Evolutionary conservation across 2,329 filamentous ascomycete species (phyloP).

Genomic region (Fusarium algeriense): DNA sequence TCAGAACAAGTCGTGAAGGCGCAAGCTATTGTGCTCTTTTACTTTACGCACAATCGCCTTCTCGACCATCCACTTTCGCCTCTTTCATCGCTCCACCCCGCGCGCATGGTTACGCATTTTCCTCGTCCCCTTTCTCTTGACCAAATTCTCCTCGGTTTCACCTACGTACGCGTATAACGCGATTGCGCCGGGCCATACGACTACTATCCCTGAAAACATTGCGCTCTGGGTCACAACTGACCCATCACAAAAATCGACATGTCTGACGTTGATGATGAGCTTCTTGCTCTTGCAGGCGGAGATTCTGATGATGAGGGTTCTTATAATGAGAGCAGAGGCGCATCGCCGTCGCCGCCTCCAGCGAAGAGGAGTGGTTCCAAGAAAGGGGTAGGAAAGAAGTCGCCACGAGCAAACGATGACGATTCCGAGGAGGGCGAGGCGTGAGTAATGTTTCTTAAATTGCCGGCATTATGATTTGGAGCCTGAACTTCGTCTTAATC

Average conservation of each 20-base stretch:
- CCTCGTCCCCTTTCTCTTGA: constrained; percentile 4
- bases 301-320: constrained; percentile 72
- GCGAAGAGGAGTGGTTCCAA: constrained; percentile 50
- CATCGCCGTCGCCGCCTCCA: constrained; percentile 65
- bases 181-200: constrained; percentile 7
- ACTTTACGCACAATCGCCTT: constrained; percentile 28
- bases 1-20: constrained; percentile 40
- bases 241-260: constrained; percentile 61
- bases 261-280: constrained; percentile 93
- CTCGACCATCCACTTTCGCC: constrained; percentile 27
- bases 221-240: constrained; percentile 13
- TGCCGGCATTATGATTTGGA: not conserved
- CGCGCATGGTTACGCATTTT: constrained; percentile 17
- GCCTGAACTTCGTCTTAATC: not conserved
- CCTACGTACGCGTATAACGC: constrained; percentile 33
- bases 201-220: constrained; percentile 23
- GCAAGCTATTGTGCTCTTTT: constrained; percentile 30
- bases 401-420: constrained; percentile 58
- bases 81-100: constrained; percentile 18
- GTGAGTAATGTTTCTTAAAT: constrained; percentile 50
- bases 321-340: constrained; percentile 66
- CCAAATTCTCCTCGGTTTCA: constrained; percentile 2
- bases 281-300: constrained; percentile 91
- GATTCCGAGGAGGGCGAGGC: constrained; percentile 70
- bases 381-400: constrained; percentile 58